phyloP scores from a whole-genome alignment of 495 filamentous ascomycete genomes.

The Staphylotrichum longicolle region DNA sequence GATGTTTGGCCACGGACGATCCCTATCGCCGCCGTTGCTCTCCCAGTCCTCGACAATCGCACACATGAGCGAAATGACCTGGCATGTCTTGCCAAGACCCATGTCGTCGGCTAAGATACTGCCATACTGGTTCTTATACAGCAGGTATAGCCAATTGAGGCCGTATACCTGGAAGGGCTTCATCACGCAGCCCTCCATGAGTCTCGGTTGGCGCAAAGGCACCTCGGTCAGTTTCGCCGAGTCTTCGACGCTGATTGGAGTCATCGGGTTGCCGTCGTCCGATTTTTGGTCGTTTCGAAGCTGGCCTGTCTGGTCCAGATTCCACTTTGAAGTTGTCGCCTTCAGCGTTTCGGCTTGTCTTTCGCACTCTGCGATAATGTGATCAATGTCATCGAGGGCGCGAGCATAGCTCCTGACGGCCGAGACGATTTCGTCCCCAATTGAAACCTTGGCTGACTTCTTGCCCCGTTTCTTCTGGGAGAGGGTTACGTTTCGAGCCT shows the following conservation, averaged over 20 bases:
- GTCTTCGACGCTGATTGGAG: slow-evolving; percentile 31
- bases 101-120: slow-evolving; percentile 97
- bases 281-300: slow-evolving; percentile 24
- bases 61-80: slow-evolving; percentile 89
- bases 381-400: slow-evolving; percentile 66
- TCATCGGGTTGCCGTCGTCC: slow-evolving; percentile 32
- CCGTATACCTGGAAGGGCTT: slow-evolving; percentile 95
- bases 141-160: slow-evolving; percentile 84
- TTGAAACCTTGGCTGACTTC: slow-evolving; percentile 35
- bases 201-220: slow-evolving; percentile 58
- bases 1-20: slow-evolving; percentile 72
- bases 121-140: slow-evolving; percentile 73
- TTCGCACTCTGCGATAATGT: slow-evolving; percentile 70
- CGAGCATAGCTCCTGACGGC: slow-evolving; percentile 33
- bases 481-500: slow-evolving; percentile 60
- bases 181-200: slow-evolving; percentile 69
- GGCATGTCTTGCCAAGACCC: slow-evolving; percentile 96
- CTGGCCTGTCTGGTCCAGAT: slow-evolving; percentile 66
- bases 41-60: slow-evolving; percentile 63
- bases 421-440: slow-evolving; percentile 44
- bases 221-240: slow-evolving; percentile 27
- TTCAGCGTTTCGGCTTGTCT: slow-evolving; percentile 64
- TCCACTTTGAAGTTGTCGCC: slow-evolving; percentile 71
- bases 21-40: slow-evolving; percentile 19
- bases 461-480: slow-evolving; percentile 37